Percentiles rank a stretch among this genome's conserved stretches.
These are phyloP conservation scores for Cadophora malorum DNA, from an alignment of 2,329 filamentous ascomycete species.

Conservation along the genomic window DNA sequence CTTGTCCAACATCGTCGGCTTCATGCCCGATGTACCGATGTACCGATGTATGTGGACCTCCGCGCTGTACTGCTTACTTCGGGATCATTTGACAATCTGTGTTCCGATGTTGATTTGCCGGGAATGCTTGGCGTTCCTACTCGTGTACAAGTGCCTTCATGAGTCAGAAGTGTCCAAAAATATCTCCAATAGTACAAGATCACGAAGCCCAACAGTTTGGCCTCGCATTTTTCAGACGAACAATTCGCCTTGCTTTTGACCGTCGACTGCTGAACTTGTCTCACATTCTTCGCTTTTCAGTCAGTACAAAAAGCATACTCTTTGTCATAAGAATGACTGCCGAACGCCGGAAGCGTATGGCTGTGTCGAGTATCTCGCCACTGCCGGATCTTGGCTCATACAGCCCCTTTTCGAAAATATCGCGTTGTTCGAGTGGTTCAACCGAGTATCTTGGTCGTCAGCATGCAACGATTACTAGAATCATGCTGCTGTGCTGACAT, in stretches of 20 bases:
- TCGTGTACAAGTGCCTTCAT: not conserved
- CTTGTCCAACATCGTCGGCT: constrained; percentile 1
- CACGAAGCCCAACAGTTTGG: constrained; percentile 12
- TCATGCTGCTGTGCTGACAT: not conserved
- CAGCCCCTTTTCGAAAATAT: not conserved
- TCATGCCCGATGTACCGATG: constrained; percentile 5
- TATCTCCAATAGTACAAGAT: not conserved
- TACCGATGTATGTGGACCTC: not conserved
- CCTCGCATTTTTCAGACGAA: not conserved
- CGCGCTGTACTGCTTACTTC: not conserved
- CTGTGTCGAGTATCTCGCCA: not conserved
- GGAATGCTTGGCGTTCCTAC: not conserved
- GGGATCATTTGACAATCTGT: not conserved
- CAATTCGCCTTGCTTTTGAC: not conserved
- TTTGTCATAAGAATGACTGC: constrained; percentile 14
- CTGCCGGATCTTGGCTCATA: not conserved
- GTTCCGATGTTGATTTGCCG: not conserved
- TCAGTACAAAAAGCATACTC: not conserved
- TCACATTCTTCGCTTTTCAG: not conserved
- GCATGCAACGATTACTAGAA: not conserved
- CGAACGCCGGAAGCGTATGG: not conserved
- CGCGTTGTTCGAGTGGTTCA: not conserved
- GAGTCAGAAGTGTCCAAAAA: constrained; percentile 14
- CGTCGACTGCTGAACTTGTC: not conserved
- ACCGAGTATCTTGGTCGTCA: not conserved